Evolutionary conservation across 805 yeast species (phyloP).

Genomic region (Metschnikowia baotianmanensis): DNA sequence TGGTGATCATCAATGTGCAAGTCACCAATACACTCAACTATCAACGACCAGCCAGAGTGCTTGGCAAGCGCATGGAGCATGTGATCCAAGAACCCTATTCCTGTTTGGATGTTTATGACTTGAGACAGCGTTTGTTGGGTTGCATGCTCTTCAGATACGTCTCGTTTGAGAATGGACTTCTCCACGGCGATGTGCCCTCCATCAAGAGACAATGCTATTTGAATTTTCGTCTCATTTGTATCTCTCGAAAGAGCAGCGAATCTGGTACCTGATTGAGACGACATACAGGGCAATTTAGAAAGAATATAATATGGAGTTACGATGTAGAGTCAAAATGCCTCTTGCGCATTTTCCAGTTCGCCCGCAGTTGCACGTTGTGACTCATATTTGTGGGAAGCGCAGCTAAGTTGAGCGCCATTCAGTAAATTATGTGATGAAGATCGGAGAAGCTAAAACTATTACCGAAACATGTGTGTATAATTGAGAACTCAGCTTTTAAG

Average conservation of each 20-base stretch:
- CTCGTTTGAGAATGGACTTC: conserved; percentile 47
- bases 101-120: conserved; percentile 78
- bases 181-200: conserved; percentile 77
- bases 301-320: neutral
- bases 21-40: conserved; percentile 90
- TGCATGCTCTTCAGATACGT: conserved; percentile 44
- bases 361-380: too few species aligned
- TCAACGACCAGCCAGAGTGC: conserved; percentile 93
- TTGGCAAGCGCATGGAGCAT: conserved; percentile 97
- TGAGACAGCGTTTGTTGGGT: conserved; percentile 69
- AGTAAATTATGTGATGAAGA: too few species aligned
- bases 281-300: neutral
- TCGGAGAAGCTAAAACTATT: too few species aligned
- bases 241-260: conserved; percentile 58
- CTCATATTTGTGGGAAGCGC: too few species aligned
- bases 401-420: too few species aligned
- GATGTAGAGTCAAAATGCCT: neutral
- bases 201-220: conserved; percentile 76
- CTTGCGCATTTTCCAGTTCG: too few species aligned
- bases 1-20: conserved; percentile 97
- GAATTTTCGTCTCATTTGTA: conserved; percentile 93
- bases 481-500: too few species aligned
- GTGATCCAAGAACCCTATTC: conserved; percentile 94
- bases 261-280: conserved; percentile 7
- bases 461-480: too few species aligned